A percentile compares a stretch with the other conserved stretches of the same genome.
Evolutionary conservation across 768 basidiomycete genomes (phyloP).

Genomic region (Pholiota conissans): DNA sequence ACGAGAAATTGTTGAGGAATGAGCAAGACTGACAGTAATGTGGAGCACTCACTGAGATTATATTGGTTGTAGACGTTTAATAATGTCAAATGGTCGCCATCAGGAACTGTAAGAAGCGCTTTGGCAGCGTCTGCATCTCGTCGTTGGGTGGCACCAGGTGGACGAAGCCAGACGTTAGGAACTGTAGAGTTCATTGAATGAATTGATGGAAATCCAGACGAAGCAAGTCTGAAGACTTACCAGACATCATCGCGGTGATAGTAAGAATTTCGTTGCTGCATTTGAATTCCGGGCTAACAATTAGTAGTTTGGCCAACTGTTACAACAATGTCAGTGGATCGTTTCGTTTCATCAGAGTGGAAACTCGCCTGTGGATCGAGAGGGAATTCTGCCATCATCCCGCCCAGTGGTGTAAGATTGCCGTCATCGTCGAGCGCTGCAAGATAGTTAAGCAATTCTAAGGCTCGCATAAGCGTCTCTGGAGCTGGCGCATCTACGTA

Average conservation of each 20-base stretch:
- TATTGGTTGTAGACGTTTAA: slow-evolving; percentile 97
- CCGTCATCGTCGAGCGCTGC: slow-evolving; percentile 95
- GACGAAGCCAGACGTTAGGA: slow-evolving; percentile 93
- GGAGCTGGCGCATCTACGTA: slow-evolving; percentile 94
- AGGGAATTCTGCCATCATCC: slow-evolving; percentile 97
- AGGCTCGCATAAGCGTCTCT: slow-evolving; percentile 94
- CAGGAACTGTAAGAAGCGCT: slow-evolving; percentile 83
- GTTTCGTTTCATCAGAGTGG: background rate
- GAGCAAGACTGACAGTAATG: too few relatives aligned
- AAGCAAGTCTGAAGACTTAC: too few relatives aligned
- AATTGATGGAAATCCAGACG: too few relatives aligned
- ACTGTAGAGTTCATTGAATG: slow-evolving; percentile 41
- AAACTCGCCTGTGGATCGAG: slow-evolving; percentile 87
- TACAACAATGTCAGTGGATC: slow-evolving; percentile 2
- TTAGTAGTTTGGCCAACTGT: slow-evolving; percentile 90
- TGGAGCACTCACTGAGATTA: slow-evolving; percentile 58
- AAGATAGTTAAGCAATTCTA: slow-evolving; percentile 91
- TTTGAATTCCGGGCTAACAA: slow-evolving; percentile 90
- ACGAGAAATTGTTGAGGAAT: background rate
- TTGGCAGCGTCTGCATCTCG: slow-evolving; percentile 95
- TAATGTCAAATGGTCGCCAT: slow-evolving; percentile 94
- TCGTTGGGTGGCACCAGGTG: slow-evolving; percentile 65
- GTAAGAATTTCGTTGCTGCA: slow-evolving; percentile 96
- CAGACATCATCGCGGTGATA: slow-evolving; percentile 95
- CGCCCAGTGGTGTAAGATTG: slow-evolving; percentile 81